Evolutionary conservation across 2,329 filamentous ascomycete genomes (phyloP).

Genomic region (Chrysoporthe cubensis): DNA sequence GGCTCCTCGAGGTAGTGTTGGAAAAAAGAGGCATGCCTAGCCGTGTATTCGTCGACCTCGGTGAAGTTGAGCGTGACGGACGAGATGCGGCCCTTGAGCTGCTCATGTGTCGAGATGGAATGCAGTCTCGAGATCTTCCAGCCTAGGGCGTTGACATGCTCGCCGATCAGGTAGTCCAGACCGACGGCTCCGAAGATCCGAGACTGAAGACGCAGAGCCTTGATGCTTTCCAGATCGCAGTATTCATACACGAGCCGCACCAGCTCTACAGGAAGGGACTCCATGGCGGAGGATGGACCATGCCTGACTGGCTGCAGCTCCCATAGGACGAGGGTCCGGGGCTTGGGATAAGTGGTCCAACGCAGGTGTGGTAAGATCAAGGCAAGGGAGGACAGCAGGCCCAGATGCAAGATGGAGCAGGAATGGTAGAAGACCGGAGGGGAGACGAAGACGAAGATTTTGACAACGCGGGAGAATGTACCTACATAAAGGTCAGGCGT

Average conservation of each 20-base stretch:
- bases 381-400: constrained; percentile 12
- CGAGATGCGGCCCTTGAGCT: constrained; percentile 46
- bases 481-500: constrained; percentile 26
- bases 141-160: constrained; percentile 46
- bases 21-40: constrained; percentile 41
- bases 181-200: constrained; percentile 46
- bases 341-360: constrained; percentile 8
- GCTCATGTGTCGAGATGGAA: constrained; percentile 47
- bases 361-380: constrained; percentile 12
- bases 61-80: constrained; percentile 51
- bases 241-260: constrained; percentile 47
- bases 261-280: constrained; percentile 44
- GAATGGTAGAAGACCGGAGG: neutral
- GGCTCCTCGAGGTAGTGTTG: constrained; percentile 44
- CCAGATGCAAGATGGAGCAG: neutral
- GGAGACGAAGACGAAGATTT: constrained; percentile 6
- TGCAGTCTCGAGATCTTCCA: constrained; percentile 50
- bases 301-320: constrained; percentile 26
- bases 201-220: constrained; percentile 46
- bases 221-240: constrained; percentile 45
- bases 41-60: constrained; percentile 46
- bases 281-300: constrained; percentile 28
- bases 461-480: constrained; percentile 23
- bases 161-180: constrained; percentile 47
- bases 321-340: constrained; percentile 17